These are phyloP conservation scores for Theobroma grandiflorum DNA, from an alignment of 441 rosid genomes.

Conservation along the genomic window DNA sequence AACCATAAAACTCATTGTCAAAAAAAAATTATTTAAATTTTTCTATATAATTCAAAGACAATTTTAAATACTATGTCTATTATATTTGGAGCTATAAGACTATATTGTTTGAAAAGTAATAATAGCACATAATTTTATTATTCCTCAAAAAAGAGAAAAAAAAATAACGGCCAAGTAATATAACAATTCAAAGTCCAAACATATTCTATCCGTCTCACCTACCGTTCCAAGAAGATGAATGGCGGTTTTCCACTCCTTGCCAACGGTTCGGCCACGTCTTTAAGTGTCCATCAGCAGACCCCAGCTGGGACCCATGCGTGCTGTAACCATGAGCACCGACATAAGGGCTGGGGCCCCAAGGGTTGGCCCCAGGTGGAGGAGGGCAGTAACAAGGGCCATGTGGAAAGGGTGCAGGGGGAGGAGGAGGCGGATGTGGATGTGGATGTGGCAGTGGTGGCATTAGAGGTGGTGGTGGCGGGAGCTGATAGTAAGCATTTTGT, in stretches of 20 bases:
- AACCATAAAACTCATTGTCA: no score
- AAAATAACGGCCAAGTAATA: background rate
- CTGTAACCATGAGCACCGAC: conserved; percentile 13
- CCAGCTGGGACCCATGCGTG: conserved; percentile 21
- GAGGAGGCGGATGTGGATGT: conserved; percentile 29
- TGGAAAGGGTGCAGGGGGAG: conserved; percentile 24
- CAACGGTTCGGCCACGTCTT: conserved; percentile 34
- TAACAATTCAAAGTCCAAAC: background rate
- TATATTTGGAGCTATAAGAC: no score
- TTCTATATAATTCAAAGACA: no score
- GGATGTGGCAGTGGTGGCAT: conserved; percentile 23
- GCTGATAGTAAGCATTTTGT: conserved; percentile 35
- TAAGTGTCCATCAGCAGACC: conserved; percentile 19
- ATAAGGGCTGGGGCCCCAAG: conserved; percentile 29
- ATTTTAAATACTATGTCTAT: no score
- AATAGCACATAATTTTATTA: background rate
- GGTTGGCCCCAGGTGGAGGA: conserved; percentile 27
- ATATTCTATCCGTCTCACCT: conserved; percentile 32
- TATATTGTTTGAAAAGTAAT: no score
- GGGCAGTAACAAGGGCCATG: conserved; percentile 30
- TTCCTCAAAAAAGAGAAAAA: background rate
- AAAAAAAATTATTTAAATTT: no score
- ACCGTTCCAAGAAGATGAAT: conserved; percentile 39
- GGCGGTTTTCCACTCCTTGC: conserved; percentile 5
- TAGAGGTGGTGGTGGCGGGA: conserved; percentile 26